A percentile compares a stretch with the other conserved stretches of the same genome.
Conservation (phyloP, 2,329 filamentous ascomycete species). For the Fusarium drepaniforme region DNA sequence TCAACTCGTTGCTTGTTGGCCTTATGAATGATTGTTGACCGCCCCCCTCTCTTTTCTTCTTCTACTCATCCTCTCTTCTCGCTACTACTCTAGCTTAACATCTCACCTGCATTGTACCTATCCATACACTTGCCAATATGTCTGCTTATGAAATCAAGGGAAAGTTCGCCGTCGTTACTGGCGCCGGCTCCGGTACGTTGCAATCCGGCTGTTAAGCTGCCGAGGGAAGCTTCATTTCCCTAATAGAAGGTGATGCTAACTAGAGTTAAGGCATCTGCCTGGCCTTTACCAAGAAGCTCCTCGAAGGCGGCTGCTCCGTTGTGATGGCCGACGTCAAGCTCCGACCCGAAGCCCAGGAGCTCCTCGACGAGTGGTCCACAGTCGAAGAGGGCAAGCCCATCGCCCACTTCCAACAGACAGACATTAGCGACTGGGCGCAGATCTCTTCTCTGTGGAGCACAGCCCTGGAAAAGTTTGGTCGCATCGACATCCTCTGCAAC, state of each 20-base stretch:
- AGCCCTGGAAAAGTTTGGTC: slow-evolving; percentile 61
- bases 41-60: not conserved
- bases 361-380: not conserved
- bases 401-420: slow-evolving; percentile 41
- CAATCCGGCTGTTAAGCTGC: not conserved
- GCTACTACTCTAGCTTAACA: not conserved
- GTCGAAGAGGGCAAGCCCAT: not conserved
- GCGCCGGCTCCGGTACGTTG: slow-evolving; percentile 19
- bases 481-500: slow-evolving; percentile 72
- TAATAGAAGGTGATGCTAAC: not conserved
- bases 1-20: not conserved
- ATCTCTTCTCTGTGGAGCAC: slow-evolving; percentile 41
- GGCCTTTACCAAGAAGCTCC: slow-evolving; percentile 2
- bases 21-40: not conserved
- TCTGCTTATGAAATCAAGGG: slow-evolving; percentile 12
- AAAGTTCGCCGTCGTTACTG: slow-evolving; percentile 26
- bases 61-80: not conserved
- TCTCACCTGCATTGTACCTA: not conserved
- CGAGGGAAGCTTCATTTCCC: not conserved
- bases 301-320: slow-evolving; percentile 1
- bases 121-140: slow-evolving; percentile 1
- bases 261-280: slow-evolving; percentile 10
- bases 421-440: slow-evolving; percentile 43
- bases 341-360: slow-evolving; percentile 9
- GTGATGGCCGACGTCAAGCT: slow-evolving; percentile 9